phyloP scores from a whole-genome alignment of 164 flowering plant genomes.

The Vitis rupestris region DNA sequence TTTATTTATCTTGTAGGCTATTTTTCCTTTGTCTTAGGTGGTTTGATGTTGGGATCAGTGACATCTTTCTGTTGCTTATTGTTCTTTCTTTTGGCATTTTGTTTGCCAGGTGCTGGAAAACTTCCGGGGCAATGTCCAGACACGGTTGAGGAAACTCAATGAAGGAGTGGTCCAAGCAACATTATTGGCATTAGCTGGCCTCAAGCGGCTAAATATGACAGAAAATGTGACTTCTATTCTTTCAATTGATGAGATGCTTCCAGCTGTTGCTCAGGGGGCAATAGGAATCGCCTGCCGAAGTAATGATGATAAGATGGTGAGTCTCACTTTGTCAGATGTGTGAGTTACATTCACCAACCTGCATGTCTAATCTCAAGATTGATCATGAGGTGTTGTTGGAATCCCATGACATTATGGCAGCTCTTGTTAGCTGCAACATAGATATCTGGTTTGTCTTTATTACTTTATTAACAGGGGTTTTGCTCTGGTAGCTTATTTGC shows the following conservation, averaged over 20 bases:
- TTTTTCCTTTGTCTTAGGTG: not conserved
- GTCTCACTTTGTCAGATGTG: slow-evolving; percentile 3
- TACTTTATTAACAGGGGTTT: too few species aligned
- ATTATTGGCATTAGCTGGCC: slow-evolving; percentile 91
- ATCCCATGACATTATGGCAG: too few species aligned
- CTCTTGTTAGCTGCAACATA: too few species aligned
- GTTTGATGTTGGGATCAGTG: not conserved
- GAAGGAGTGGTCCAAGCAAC: slow-evolving; percentile 93
- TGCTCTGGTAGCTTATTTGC: too few species aligned
- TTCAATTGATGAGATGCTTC: slow-evolving; percentile 93
- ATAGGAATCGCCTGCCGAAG: slow-evolving; percentile 96
- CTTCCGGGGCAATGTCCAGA: slow-evolving; percentile 95
- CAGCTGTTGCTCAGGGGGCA: slow-evolving; percentile 99
- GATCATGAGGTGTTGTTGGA: too few species aligned
- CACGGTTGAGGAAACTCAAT: slow-evolving; percentile 76
- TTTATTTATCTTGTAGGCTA: too few species aligned
- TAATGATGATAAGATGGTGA: slow-evolving; percentile 85
- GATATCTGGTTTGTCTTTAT: too few species aligned
- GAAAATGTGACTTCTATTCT: slow-evolving; percentile 76
- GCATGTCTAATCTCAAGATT: not conserved
- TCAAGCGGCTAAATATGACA: slow-evolving; percentile 83
- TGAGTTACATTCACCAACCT: not conserved
- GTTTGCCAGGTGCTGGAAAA: slow-evolving; percentile 72
- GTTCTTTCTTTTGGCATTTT: slow-evolving; percentile 3
- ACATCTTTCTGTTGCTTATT: not conserved